Evolutionary conservation across 371 early-diverging fungal species (phyloP), one percentile per base, ranked within the genome.

Genomic region (Quaeritorhiza haematococci): DNA sequence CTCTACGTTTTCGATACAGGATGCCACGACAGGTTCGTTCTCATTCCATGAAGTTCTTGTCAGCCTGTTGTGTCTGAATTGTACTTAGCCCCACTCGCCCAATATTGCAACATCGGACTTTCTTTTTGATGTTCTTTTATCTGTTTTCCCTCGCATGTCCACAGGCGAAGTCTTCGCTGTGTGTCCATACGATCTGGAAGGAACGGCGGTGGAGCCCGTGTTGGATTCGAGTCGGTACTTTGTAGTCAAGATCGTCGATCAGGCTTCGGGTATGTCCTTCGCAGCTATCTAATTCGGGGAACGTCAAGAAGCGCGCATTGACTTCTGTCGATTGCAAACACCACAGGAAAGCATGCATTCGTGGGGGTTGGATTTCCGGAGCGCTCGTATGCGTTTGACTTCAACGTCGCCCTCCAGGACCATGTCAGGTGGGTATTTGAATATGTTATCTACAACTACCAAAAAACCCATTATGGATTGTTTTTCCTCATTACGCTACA

Each of bases 181-280:
- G 5, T 90, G 89, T 58, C 87, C 88, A 1, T 89, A 91, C 66
- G 85, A 86, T 38, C 75, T 82, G 19, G 42, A 73, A 68, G 77
- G 80, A n/a, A 71, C 76, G n/a, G 78, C 83, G 26, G 90, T 94
- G 1, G 93, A 93, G 67, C 80, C 88, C n/a, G 95, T 93, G 15
- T 69, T 83, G 24, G 95, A 94, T 64, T 91, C 91, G 13, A 84
- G 84, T 50, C 83, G 95, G n/a, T 94, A 93, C 69, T 94, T 94
- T 85, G 93, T 92, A 2, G 69, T 94, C 41, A 83, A 80, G 56
- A 82, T 94, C 17, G 90, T 87, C 60, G 89, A 88, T 56, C 62
- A 32, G 19, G 68, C 80, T 75, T 64, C 69, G 2, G 90, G 85
- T 80, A 68, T 45, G 54, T 32, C 3, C 13, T 58, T 3, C 35